Base-by-base conservation (phyloP, 495 filamentous ascomycete genomes). In the Talaromyces stipitatus region DNA sequence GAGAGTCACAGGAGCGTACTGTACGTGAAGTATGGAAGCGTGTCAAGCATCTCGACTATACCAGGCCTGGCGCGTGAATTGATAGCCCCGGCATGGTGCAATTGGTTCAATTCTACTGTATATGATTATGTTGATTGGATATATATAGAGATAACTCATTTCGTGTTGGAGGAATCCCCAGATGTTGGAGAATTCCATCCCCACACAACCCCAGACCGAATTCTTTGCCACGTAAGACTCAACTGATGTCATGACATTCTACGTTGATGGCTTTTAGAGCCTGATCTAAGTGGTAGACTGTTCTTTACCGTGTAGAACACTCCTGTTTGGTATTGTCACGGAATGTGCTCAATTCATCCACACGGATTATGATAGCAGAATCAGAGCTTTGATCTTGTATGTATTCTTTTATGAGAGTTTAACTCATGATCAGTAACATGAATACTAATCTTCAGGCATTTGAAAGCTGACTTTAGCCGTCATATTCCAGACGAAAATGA, bases 11-110 rank as follows among this genome's bases (percentile, higher is more conserved):
- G 59, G 84, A 87, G 61, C 72, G 84, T 33, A 80, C 83, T 0
- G 82, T 85, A 27, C 73, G 83, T n/a, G 84, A 87, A 64, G 80
- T 85, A 22, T 89, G 86, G 85, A 75, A 74, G 57, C 72, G 85
- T 38, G 84, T 88, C 20, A 69, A 77, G 33, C 68, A 74, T 20
- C 66, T 88, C 47, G 80, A 84, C 59, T 89, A 88, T 61, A 65
- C 61, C 8, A 72, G 85, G 45, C 83, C 84, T 0, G 82, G 82
- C 2, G 74, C 70, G 18, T 79, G 62, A 71, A 47, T 9, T 3
- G 10, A 18, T 41, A n/a, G n/a, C 5, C 16, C 36, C 2, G 7
- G 33, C 16, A n/a, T 16, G 16, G n/a, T n/a, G 6, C n/a, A 18
- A 8, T 18, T 41, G n/a, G 26, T 29, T 48, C 14, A 22, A 41